phyloP scores from a whole-genome alignment of 108 stramenopile genomes.

The Chaetoceros muelleri region DNA sequence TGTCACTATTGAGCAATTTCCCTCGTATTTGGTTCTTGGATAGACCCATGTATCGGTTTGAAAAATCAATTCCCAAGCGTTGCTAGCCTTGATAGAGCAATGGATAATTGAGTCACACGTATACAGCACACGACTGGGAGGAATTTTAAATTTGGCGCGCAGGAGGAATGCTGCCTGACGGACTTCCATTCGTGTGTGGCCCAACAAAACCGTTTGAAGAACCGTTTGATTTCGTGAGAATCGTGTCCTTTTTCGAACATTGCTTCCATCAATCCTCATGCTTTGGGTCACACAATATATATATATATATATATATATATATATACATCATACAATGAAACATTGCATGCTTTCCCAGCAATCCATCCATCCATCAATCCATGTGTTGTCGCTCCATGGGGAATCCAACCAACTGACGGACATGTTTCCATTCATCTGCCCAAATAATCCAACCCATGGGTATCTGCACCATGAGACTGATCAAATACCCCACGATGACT shows the following conservation, averaged over 20 bases:
- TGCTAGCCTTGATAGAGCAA: too few species aligned
- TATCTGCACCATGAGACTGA: constrained; percentile 54
- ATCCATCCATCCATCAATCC: not conserved
- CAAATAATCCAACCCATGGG: constrained; percentile 40
- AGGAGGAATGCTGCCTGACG: too few species aligned
- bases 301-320: not conserved
- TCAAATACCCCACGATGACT: constrained; percentile 46
- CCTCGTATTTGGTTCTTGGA: too few species aligned
- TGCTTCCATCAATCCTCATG: not conserved
- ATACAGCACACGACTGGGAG: too few species aligned
- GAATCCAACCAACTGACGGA: constrained; percentile 15
- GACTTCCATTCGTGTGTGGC: too few species aligned
- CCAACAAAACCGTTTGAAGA: too few species aligned
- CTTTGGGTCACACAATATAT: not conserved
- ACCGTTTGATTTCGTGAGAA: not conserved
- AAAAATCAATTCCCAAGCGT: too few species aligned
- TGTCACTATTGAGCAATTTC: too few species aligned
- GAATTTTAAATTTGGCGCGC: too few species aligned
- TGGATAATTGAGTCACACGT: too few species aligned
- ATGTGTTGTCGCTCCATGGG: not conserved
- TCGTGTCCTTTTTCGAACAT: not conserved
- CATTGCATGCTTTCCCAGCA: not conserved
- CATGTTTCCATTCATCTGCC: constrained; percentile 10
- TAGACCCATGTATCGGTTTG: too few species aligned
- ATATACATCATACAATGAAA: not conserved